Base-by-base conservation (phyloP, 495 filamentous ascomycete genomes). In the Penicillium nucicola region DNA sequence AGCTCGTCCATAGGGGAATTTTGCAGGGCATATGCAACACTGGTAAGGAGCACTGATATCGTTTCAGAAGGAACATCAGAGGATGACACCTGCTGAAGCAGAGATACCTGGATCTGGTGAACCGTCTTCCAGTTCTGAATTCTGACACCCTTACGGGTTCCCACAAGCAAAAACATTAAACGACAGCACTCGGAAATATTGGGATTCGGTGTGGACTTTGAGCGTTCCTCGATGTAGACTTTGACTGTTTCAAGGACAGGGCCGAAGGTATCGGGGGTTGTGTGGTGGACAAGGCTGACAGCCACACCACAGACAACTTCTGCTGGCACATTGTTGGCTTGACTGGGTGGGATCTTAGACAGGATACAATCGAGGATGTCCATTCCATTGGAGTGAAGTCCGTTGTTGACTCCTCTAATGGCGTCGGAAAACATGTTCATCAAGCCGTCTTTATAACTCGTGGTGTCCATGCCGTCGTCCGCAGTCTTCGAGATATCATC, bases 401-500 rank as follows among this genome's bases (percentile, higher is more conserved):
- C 84, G 35, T 83, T 62, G 37, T 92, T 88, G 33, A 91, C 78
- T 22, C 91, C 88, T 64, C 92, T 92, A 52, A 90, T 85, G 11
- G 92, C 83, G 67, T 96, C 93, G 0, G 86, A 82, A 56, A 96
- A 89, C 72, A 97, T 84, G 17, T 80, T 85, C 87, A 95, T 96
- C 20, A 97, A 66, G 32, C 95, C 95, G 61, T 91, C 83, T 52
- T 84, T 84, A 60, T 96, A 96, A 9, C 59, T 58, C 10, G 72
- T 66, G 14, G 72, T 56, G 45, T 66, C 67, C 36, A 84, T 75
- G 19, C 78, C 74, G 33, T 78, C 79, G 3, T 68, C 69, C 12
- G 66, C 72, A 20, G 75, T 61, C 37, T 77, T 74, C 22, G 76
- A 66, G 22, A 95, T 69, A 61, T 95, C 89, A 18, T 79, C 69